Evolutionary conservation across 2,329 filamentous ascomycete species (phyloP).

Genomic region (Alternaria tenuissima): DNA sequence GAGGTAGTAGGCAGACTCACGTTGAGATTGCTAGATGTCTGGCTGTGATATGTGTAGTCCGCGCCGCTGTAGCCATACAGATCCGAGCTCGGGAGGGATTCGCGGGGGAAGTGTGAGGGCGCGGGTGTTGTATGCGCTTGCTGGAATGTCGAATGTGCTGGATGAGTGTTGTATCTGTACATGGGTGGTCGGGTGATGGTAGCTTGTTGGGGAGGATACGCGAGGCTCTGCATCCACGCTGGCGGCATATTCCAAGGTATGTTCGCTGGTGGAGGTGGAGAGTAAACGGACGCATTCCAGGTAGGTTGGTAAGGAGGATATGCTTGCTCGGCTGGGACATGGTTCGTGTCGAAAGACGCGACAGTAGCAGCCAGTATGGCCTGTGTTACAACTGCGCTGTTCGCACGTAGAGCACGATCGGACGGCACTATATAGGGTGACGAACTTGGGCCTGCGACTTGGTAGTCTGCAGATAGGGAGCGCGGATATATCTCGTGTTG

Average conservation of each 20-base stretch:
- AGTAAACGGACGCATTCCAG: conserved; percentile 30
- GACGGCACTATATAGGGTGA: conserved; percentile 21
- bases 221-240: conserved; percentile 27
- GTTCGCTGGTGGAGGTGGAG: conserved; percentile 21
- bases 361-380: conserved; percentile 16
- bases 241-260: conserved; percentile 31
- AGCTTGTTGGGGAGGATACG: conserved; percentile 14
- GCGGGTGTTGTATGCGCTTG: conserved; percentile 12
- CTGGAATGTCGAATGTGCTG: conserved; percentile 20
- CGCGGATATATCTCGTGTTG: conserved; percentile 24
- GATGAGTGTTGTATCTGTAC: conserved; percentile 24
- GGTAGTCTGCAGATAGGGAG: conserved; percentile 30
- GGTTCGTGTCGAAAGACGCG: conserved; percentile 22
- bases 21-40: conserved; percentile 19
- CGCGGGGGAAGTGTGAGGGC: conserved; percentile 21
- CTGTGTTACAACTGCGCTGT: conserved; percentile 17
- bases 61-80: conserved; percentile 22
- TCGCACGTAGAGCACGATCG: conserved; percentile 19
- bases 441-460: conserved; percentile 8
- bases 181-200: conserved; percentile 17
- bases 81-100: conserved; percentile 17
- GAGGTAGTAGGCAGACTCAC: conserved; percentile 30
- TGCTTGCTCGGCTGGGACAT: conserved; percentile 18
- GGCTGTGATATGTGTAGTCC: conserved; percentile 16
- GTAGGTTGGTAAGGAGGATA: conserved; percentile 22